Evolutionary conservation across 1,139 yeast genomes (phyloP).

Genomic region (Yamadazyma spencermartinsiae): DNA sequence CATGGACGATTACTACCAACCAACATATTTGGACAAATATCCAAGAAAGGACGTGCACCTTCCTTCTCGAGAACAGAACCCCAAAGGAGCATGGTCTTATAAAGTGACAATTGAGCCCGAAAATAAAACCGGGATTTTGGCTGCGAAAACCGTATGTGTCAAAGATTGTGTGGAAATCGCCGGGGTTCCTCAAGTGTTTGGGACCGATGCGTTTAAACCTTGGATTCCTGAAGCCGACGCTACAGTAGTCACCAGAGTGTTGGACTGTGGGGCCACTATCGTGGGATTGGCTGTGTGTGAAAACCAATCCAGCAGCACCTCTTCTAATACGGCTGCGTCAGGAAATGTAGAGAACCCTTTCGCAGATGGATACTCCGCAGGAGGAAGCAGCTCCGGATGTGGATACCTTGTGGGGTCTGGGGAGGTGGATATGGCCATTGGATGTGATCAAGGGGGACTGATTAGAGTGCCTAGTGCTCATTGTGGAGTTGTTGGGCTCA

Average conservation of each 20-base stretch:
- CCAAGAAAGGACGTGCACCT: constrained; percentile 28
- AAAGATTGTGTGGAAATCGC: constrained; percentile 18
- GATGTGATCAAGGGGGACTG: constrained; percentile 17
- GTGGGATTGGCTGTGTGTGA: constrained; percentile 17
- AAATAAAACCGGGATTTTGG: constrained; percentile 22
- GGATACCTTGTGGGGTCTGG: constrained; percentile 16
- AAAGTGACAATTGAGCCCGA: constrained; percentile 34
- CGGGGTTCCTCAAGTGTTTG: constrained; percentile 17
- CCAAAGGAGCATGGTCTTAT: constrained; percentile 37
- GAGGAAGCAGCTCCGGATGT: constrained; percentile 18
- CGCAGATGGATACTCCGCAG: constrained; percentile 16
- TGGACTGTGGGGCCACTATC: constrained; percentile 16
- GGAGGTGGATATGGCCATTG: constrained; percentile 15
- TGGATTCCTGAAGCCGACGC: constrained; percentile 17
- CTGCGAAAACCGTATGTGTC: constrained; percentile 27
- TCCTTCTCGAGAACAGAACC: constrained; percentile 22
- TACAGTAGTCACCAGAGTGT: constrained; percentile 15
- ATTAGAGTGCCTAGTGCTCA: constrained; percentile 16
- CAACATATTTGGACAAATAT: constrained; percentile 26
- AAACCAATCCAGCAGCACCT: constrained; percentile 17
- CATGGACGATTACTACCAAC: constrained; percentile 26
- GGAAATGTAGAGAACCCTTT: constrained; percentile 17
- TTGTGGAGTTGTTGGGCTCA: constrained; percentile 17
- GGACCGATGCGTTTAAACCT: constrained; percentile 15
- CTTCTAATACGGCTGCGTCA: constrained; percentile 17